phyloP scores from a whole-genome alignment of 1,284 basidiomycete species.

The Trichosporon faecale region DNA sequence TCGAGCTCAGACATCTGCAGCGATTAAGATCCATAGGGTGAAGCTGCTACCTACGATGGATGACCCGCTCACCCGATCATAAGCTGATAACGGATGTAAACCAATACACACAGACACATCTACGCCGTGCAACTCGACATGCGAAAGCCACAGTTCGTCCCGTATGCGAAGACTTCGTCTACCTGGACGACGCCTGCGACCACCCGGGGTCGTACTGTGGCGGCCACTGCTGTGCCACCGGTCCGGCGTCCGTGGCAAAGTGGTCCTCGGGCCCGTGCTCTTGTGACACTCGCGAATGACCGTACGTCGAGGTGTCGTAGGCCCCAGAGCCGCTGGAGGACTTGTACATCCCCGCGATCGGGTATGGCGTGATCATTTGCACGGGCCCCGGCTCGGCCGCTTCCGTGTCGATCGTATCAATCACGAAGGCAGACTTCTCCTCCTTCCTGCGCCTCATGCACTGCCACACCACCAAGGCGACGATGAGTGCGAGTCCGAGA shows the following conservation, averaged over 20 bases:
- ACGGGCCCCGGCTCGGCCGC: neutral
- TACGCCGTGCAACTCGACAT: too few relatives aligned
- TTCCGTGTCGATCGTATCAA: neutral
- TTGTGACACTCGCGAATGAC: too few relatives aligned
- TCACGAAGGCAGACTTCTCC: neutral
- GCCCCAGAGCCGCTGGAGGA: neutral
- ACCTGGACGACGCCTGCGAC: neutral
- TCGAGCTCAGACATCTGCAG: too few relatives aligned
- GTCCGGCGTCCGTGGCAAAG: neutral
- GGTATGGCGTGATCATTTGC: neutral
- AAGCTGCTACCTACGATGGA: too few relatives aligned
- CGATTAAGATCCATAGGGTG: too few relatives aligned
- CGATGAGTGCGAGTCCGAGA: neutral
- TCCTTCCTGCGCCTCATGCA: neutral
- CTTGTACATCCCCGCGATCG: neutral
- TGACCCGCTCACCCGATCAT: too few relatives aligned
- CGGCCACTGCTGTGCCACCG: neutral
- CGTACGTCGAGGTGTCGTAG: neutral
- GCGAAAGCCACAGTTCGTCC: too few relatives aligned
- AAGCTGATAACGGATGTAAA: too few relatives aligned
- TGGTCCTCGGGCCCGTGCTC: too few relatives aligned
- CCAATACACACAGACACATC: too few relatives aligned
- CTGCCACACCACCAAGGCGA: neutral
- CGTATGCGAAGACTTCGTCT: too few relatives aligned
- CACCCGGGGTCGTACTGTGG: neutral